Evolutionary conservation across 257 asterid genomes (phyloP), one percentile per base, ranked within the genome.

Genomic region (Rehmannia glutinosa): DNA sequence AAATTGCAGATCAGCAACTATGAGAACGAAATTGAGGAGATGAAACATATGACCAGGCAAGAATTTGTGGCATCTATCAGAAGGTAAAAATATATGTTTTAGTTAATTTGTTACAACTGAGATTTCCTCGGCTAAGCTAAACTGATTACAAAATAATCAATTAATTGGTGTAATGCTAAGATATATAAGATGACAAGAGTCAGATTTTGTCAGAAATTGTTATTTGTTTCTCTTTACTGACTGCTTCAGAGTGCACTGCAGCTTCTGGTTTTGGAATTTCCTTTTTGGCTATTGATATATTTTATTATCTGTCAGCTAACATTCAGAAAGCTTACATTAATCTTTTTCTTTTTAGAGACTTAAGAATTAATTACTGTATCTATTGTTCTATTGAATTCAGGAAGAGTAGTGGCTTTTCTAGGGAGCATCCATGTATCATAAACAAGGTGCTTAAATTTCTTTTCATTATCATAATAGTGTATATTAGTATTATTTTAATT

Each of bases 391-490:
- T 62, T 50, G 47, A 50, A 30, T 52, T 3, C 83, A 90, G 97
- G 83, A 90, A 88, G 76, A 90, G 97, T 21, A 90, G 95, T 68
- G 97, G 97, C 13, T 90, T 90, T 62, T 90, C 97, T 0, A 84
- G 97, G 97, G 97, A 20, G 97, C 97, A 9, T 90, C 97, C 36
- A 88, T 86, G 87, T 90, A 90, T 53, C 96, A 96, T 12, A 96
- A 21, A 90, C 97, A 54, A 90, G 97, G 97, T 90, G 65, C 67
- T 50, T 17, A 13, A 39, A 17, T 38, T 35, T 15, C 28, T 24
- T 17, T 2, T 2, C 32, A n/a, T n/a, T n/a, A 21, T n/a, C n/a
- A n/a, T n/a, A n/a, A n/a, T n/a, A n/a, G n/a, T n/a, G n/a, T n/a
- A n/a, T n/a, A n/a, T n/a, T n/a, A n/a, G n/a, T n/a, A n/a, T n/a